Conservation (phyloP, 1,284 basidiomycete species). For the Sporisorium iseilematis-ciliati region DNA sequence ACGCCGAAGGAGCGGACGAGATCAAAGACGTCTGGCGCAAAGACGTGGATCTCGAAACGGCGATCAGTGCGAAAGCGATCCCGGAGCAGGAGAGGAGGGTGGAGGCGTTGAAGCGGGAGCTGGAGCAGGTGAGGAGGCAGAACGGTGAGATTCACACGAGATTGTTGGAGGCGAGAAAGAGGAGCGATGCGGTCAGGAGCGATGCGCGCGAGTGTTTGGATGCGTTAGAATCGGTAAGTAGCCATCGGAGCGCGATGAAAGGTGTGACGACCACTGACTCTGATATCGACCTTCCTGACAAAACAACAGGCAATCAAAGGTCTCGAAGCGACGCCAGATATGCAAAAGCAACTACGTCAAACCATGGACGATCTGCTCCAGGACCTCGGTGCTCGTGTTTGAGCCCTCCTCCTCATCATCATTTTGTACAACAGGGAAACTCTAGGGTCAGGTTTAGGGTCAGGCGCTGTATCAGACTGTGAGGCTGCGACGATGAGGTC, state of each 20-base stretch:
- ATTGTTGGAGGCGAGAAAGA: conserved; percentile 10
- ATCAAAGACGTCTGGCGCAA: conserved; percentile 62
- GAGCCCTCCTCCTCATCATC: not conserved
- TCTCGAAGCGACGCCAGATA: conserved; percentile 42
- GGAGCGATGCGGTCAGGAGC: conserved; percentile 17
- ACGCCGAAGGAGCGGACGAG: conserved; percentile 28
- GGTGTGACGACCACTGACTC: not conserved
- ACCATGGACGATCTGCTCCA: conserved; percentile 52
- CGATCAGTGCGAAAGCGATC: conserved; percentile 54
- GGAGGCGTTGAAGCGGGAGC: conserved; percentile 24
- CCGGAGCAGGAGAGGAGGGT: conserved; percentile 54
- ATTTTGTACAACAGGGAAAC: not conserved
- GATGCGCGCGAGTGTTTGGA: conserved; percentile 35
- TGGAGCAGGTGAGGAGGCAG: conserved; percentile 33
- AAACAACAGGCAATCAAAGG: conserved; percentile 51
- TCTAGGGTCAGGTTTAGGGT: not conserved
- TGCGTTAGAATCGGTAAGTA: conserved; percentile 45
- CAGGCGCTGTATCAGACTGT: not conserved
- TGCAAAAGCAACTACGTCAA: conserved; percentile 46
- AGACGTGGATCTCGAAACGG: conserved; percentile 56
- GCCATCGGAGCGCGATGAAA: no score
- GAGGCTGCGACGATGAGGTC: no score
- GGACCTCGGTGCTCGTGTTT: conserved; percentile 52
- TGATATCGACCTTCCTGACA: not conserved
- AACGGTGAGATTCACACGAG: conserved; percentile 21